Evolutionary conservation across 2,329 filamentous ascomycete species (phyloP), one percentile per base, ranked within the genome.

Genomic region (Diaporthe sp.): DNA sequence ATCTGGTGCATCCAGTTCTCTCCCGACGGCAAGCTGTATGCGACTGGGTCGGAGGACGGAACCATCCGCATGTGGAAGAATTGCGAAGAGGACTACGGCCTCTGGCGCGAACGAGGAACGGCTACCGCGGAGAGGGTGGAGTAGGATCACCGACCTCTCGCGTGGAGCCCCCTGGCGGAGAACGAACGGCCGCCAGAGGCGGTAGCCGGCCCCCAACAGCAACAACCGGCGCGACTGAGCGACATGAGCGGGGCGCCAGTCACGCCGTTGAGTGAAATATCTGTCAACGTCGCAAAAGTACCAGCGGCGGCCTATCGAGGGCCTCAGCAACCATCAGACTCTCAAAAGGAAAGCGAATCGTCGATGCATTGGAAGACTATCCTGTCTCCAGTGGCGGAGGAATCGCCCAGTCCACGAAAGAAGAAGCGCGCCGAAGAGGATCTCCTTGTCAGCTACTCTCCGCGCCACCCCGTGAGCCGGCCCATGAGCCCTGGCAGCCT

Each of bases 1-100:
- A 97, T 99, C 77, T 99, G 97, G 97, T 98, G 95, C 8, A 92
- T 97, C 76, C 93, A 94, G 74, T 99, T 98, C 85, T 97, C 96
- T 0, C 97, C 97, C 0, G 97, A 99, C 81, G 96, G 96, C 63
- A 98, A 98, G 83, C 87, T 99, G 10, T 99, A 98, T 82, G 97
- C 96, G 1, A 99, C 97, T 1, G 97, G 95, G 42, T 98, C 96
- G 67, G 97, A 99, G 83, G 97, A 99, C 81, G 97, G 97, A 55
- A 99, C 97, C 0, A 97, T 99, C 84, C 99, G 99, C 86, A 88
- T 99, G 87, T 93, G 91, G 91, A 93, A 93, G 85, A 93, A 93
- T 78, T 93, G 91, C 76, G 90, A 92, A 8, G 91, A 91, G 0
- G 89, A 88, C 75, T 93, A 92, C 75, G 91, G 91, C 2, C 87